These are phyloP conservation scores for Aquilaria agallochum DNA, from an alignment of 441 rosid genomes.

Conservation along the genomic window DNA sequence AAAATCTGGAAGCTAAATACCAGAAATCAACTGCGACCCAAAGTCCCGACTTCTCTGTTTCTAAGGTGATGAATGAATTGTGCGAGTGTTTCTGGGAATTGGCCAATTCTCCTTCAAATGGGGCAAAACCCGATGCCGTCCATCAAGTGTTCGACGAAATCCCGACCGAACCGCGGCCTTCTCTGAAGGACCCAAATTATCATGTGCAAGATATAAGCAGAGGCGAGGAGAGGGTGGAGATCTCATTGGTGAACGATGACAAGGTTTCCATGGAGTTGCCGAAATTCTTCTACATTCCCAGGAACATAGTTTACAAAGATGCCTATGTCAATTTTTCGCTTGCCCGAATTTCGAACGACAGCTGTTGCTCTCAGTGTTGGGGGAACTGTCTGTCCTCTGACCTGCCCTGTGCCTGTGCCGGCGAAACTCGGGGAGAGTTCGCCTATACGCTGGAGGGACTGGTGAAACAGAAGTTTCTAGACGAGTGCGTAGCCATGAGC, in stretches of 20 bases:
- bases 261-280: conserved; percentile 18
- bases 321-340: conserved; percentile 32
- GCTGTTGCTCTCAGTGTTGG: conserved; percentile 27
- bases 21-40: conserved; percentile 11
- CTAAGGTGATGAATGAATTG: conserved; percentile 17
- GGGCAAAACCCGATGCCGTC: neutral
- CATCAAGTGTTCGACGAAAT: neutral
- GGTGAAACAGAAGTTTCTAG: conserved; percentile 26
- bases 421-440: conserved; percentile 37
- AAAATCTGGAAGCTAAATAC: conserved; percentile 18
- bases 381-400: conserved; percentile 28
- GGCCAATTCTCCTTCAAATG: conserved; percentile 2
- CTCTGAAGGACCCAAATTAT: conserved; percentile 16
- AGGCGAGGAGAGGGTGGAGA: conserved; percentile 23
- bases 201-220: conserved; percentile 21
- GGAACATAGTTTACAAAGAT: conserved; percentile 22
- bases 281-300: conserved; percentile 25
- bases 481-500: conserved; percentile 25
- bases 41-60: conserved; percentile 17
- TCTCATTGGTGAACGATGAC: conserved; percentile 21
- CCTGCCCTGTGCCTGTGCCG: conserved; percentile 31
- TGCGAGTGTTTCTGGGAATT: conserved; percentile 11
- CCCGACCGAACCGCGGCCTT: neutral
- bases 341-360: conserved; percentile 31
- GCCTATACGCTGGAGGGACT: conserved; percentile 30